Evolutionary conservation across 1,139 yeast species (phyloP).

Genomic region (Hyphopichia pseudoburtonii): DNA sequence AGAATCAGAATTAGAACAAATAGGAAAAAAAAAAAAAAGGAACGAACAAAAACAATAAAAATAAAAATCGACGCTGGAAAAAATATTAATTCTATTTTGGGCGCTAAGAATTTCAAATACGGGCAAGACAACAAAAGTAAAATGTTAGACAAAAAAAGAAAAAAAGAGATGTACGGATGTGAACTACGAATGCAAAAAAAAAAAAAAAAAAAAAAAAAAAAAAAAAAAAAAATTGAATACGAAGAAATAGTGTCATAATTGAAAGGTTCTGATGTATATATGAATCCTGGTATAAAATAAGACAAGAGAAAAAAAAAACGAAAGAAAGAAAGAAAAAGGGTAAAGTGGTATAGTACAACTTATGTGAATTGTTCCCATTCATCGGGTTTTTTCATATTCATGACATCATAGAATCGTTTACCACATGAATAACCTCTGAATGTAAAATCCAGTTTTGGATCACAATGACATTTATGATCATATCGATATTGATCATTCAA

Average conservation of each 20-base stretch:
- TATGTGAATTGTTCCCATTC: constrained; percentile 32
- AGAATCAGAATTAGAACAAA: not conserved
- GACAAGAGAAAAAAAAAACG: not conserved
- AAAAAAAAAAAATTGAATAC: not conserved
- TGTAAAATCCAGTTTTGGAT: constrained; percentile 51
- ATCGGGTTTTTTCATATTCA: constrained; percentile 42
- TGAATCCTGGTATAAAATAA: not conserved
- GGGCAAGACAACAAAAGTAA: no score
- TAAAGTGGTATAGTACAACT: not conserved
- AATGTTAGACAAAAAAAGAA: no score
- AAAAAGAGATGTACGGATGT: not conserved
- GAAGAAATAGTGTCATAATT: not conserved
- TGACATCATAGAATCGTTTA: constrained; percentile 46
- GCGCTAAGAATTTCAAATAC: no score
- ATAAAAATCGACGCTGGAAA: no score
- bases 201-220: not conserved
- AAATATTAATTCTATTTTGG: no score
- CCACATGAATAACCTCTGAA: constrained; percentile 58
- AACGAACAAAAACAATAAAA: no score
- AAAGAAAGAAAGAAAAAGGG: not conserved
- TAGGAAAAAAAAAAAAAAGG: not conserved
- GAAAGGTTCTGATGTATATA: no score
- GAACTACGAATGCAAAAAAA: not conserved
- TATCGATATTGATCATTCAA: constrained; percentile 43
- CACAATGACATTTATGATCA: constrained; percentile 49